Evolutionary conservation across 2,329 filamentous ascomycete species (phyloP).

Genomic region (Scedosporium minutisporum): DNA sequence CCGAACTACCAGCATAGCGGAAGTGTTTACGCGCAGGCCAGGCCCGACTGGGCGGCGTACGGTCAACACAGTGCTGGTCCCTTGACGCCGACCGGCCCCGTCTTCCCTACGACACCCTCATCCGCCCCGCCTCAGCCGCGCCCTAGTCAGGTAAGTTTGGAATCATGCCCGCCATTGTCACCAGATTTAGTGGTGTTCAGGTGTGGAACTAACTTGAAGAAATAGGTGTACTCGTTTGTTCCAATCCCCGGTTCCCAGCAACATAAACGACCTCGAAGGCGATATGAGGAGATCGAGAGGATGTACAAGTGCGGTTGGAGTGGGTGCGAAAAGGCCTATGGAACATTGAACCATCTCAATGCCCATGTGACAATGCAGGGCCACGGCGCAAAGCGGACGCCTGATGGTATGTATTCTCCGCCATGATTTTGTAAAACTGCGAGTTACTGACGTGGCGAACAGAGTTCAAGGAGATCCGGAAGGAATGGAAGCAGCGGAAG

Average conservation of each 20-base stretch:
- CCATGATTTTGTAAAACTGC: neutral
- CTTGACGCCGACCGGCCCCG: conserved; percentile 40
- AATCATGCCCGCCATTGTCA: neutral
- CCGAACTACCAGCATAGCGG: conserved; percentile 60
- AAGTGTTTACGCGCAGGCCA: conserved; percentile 57
- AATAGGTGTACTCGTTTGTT: conserved; percentile 89
- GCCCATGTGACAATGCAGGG: conserved; percentile 99
- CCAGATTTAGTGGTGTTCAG: neutral
- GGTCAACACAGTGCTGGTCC: conserved; percentile 41
- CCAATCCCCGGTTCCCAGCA: conserved; percentile 95
- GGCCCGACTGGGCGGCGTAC: conserved; percentile 68
- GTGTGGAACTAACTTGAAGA: neutral
- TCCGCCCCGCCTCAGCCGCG: conserved; percentile 45
- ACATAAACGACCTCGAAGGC: conserved; percentile 84
- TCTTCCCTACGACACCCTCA: conserved; percentile 46
- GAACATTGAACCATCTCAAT: conserved; percentile 93
- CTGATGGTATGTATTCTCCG: conserved; percentile 65
- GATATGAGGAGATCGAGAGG: conserved; percentile 97
- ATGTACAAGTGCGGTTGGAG: conserved; percentile 99
- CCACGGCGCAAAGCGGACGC: conserved; percentile 86
- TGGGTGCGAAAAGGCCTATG: conserved; percentile 96
- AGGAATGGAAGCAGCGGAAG: conserved; percentile 98
- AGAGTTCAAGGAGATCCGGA: conserved; percentile 99
- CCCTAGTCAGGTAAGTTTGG: conserved; percentile 48
- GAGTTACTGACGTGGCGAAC: conserved; percentile 12